Conservation (phyloP, 1,284 basidiomycete genomes). For the Puccinia polysora region DNA sequence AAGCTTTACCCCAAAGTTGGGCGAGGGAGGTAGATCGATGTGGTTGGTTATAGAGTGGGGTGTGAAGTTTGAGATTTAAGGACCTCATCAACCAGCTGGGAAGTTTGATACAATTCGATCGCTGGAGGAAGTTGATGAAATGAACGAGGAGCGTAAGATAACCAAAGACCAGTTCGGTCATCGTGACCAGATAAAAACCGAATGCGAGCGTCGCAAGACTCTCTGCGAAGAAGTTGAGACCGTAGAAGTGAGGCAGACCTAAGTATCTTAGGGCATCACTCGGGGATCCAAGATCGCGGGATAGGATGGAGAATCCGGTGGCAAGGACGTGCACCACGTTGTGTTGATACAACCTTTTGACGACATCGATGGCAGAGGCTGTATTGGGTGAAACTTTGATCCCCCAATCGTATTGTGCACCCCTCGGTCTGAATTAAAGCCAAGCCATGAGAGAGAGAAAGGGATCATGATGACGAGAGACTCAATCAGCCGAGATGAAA, state of each 20-base stretch:
- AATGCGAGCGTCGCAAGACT: background rate
- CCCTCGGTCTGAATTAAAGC: constrained; percentile 5
- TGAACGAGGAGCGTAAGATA: constrained; percentile 18
- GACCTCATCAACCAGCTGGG: background rate
- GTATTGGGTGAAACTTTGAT: background rate
- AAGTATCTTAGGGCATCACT: background rate
- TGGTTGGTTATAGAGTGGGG: too few relatives aligned
- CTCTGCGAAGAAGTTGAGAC: background rate
- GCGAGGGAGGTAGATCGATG: too few relatives aligned
- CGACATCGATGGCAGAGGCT: background rate
- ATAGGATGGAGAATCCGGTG: constrained; percentile 1
- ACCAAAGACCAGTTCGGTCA: constrained; percentile 8
- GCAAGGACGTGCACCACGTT: background rate
- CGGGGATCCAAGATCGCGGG: constrained; percentile 4
- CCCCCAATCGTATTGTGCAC: constrained; percentile 32
- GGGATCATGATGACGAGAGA: background rate
- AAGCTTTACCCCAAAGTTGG: too few relatives aligned
- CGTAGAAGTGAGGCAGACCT: background rate
- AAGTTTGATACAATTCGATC: background rate
- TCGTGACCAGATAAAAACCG: constrained; percentile 8
- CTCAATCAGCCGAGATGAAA: background rate
- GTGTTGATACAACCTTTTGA: constrained; percentile 9
- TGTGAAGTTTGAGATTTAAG: too few relatives aligned
- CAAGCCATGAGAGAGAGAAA: background rate
- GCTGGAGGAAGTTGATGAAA: constrained; percentile 4